A percentile compares a stretch with the other conserved stretches of the same genome.
Conservation (phyloP, 257 asterid genomes). For the Primulina eburnea region DNA sequence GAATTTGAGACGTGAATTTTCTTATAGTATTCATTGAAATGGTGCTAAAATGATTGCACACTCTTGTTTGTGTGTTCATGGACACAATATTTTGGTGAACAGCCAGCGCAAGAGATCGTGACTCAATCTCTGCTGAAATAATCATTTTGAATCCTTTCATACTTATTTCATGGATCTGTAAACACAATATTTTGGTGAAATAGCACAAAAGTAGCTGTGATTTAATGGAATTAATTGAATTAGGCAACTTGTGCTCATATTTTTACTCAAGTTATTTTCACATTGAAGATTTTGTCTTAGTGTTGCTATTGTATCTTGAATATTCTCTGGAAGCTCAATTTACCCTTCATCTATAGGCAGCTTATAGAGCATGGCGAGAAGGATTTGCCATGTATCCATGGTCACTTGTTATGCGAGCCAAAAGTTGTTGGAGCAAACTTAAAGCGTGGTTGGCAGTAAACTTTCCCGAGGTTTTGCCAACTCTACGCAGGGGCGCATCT, state of each 20-base stretch:
- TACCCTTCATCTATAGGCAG: conserved; percentile 43
- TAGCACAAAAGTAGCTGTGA: background rate
- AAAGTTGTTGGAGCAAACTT: conserved; percentile 64
- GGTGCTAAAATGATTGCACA: background rate
- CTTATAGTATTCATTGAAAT: background rate
- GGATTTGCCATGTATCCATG: conserved; percentile 75
- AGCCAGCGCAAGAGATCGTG: too few species aligned
- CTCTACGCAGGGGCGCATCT: conserved; percentile 71
- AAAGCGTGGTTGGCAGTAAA: conserved; percentile 61
- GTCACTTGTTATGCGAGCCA: conserved; percentile 72
- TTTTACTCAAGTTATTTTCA: background rate
- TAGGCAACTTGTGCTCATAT: background rate
- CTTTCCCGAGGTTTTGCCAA: conserved; percentile 71
- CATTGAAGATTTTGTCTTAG: background rate
- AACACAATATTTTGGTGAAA: conserved; percentile 3
- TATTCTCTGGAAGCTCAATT: conserved; percentile 8
- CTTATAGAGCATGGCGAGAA: conserved; percentile 74
- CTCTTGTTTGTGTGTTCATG: too few species aligned
- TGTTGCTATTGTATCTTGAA: background rate
- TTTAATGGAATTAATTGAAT: background rate
- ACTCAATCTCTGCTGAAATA: too few species aligned
- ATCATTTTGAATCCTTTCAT: background rate
- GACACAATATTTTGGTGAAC: too few species aligned
- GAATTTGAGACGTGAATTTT: too few species aligned
- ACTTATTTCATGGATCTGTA: background rate